These are phyloP conservation scores for Cyclostephanos tholiformis DNA, from an alignment of 108 stramenopile genomes.

Conservation along the genomic window DNA sequence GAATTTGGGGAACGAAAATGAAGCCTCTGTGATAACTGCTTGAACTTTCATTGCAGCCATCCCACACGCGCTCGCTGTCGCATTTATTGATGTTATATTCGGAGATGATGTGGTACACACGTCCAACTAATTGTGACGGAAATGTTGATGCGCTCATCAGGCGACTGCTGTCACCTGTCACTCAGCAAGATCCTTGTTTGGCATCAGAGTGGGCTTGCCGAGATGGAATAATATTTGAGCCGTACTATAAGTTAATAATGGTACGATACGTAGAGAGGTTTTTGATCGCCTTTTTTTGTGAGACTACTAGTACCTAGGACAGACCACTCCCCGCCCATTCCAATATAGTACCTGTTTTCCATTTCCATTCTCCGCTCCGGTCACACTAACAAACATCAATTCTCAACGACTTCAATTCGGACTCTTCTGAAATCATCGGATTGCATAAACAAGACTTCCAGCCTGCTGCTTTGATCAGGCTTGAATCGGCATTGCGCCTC, in stretches of 20 bases:
- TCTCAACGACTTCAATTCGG: too few relatives aligned
- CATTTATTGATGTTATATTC: neutral
- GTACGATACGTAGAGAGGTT: too few relatives aligned
- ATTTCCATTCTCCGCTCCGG: too few relatives aligned
- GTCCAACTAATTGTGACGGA: slow-evolving; percentile 1
- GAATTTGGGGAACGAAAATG: slow-evolving; percentile 19
- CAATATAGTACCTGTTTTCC: too few relatives aligned
- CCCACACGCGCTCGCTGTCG: slow-evolving; percentile 11
- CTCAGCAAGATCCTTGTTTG: neutral
- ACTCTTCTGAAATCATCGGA: too few relatives aligned
- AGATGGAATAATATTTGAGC: neutral
- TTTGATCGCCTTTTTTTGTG: too few relatives aligned
- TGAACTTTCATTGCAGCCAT: neutral
- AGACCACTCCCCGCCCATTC: too few relatives aligned
- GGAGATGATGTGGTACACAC: slow-evolving; percentile 9
- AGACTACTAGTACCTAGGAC: too few relatives aligned
- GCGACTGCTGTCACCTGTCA: neutral
- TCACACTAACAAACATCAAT: too few relatives aligned
- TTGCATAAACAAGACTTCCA: too few relatives aligned
- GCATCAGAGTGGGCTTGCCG: neutral
- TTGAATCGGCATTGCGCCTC: too few relatives aligned
- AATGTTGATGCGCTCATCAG: slow-evolving; percentile 11
- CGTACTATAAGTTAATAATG: neutral
- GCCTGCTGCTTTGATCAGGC: too few relatives aligned
- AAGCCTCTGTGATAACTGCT: slow-evolving; percentile 24